phyloP scores from a whole-genome alignment of 1,284 basidiomycete genomes.

The Agroathelia rolfsii region DNA sequence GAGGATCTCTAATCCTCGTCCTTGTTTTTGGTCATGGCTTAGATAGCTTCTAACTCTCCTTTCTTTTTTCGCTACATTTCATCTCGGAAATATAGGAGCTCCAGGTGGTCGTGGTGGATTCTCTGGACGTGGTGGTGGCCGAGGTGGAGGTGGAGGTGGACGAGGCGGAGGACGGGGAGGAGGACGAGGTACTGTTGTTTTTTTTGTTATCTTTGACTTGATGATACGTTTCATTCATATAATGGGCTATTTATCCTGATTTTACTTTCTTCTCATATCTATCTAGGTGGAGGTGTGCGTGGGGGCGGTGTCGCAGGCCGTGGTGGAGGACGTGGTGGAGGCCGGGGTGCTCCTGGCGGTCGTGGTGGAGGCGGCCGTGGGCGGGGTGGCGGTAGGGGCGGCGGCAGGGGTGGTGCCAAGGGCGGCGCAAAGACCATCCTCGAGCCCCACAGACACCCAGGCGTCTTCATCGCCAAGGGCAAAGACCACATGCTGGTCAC shows the following conservation, averaged over 20 bases:
- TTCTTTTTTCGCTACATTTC: too few relatives aligned
- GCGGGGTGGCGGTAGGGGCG: slow-evolving; percentile 38
- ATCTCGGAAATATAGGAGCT: too few relatives aligned
- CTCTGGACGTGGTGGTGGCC: slow-evolving; percentile 15
- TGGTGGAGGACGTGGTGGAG: slow-evolving; percentile 27
- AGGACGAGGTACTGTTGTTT: slow-evolving; percentile 19
- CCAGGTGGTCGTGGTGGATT: slow-evolving; percentile 17
- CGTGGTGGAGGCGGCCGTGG: slow-evolving; percentile 38
- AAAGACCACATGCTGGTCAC: slow-evolving; percentile 98
- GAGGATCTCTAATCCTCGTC: too few relatives aligned
- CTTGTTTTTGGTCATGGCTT: too few relatives aligned
- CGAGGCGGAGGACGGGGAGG: slow-evolving; percentile 26
- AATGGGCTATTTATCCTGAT: slow-evolving; percentile 19
- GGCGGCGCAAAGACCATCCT: slow-evolving; percentile 85
- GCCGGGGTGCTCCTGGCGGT: slow-evolving; percentile 31
- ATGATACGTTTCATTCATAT: slow-evolving; percentile 7
- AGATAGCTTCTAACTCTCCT: too few relatives aligned
- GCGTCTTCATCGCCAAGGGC: slow-evolving; percentile 89
- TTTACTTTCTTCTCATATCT: too few relatives aligned
- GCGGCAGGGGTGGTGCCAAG: slow-evolving; percentile 54
- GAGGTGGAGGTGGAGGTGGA: slow-evolving; percentile 19
- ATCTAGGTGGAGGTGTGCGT: slow-evolving; percentile 22
- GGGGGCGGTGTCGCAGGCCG: slow-evolving; percentile 29
- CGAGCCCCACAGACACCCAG: slow-evolving; percentile 92
- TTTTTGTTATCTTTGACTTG: slow-evolving; percentile 3